Conservation (phyloP, 805 yeast genomes). For the Yueomyces sinensis region DNA sequence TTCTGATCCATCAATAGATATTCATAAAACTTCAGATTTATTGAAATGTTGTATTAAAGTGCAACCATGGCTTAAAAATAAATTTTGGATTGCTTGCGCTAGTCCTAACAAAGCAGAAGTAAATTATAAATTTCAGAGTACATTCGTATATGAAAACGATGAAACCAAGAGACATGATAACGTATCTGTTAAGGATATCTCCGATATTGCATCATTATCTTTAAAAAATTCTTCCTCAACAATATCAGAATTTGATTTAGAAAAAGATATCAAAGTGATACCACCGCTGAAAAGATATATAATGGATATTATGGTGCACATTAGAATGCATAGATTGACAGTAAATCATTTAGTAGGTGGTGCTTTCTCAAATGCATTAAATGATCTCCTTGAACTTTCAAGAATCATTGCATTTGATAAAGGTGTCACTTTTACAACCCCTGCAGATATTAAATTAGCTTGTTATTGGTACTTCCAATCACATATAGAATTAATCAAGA, state of each 20-base stretch:
- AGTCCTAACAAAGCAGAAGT: conserved; percentile 2
- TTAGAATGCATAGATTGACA: conserved; percentile 44
- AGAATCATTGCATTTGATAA: conserved; percentile 27
- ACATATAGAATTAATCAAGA: conserved; percentile 35
- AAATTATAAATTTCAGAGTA: neutral
- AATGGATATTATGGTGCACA: conserved; percentile 42
- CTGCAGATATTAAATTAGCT: conserved; percentile 37
- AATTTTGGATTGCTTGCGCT: conserved; percentile 23
- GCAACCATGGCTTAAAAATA: conserved; percentile 28
- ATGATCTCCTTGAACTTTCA: conserved; percentile 30
- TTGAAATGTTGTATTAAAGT: conserved; percentile 5
- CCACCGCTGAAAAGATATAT: conserved; percentile 29
- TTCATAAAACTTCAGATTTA: neutral
- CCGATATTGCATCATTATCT: too few relatives aligned
- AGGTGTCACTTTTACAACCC: conserved; percentile 32
- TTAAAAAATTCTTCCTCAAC: neutral
- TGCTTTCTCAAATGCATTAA: conserved; percentile 33
- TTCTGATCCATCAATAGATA: neutral
- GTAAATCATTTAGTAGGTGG: conserved; percentile 32
- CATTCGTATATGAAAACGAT: neutral
- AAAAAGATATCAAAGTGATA: neutral
- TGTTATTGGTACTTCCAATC: conserved; percentile 36
- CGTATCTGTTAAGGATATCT: neutral
- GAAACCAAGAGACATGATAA: neutral
- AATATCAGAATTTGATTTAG: neutral